These are phyloP conservation scores for Pseudopithomyces chartarum DNA, from an alignment of 2,329 filamentous ascomycete species.

Conservation along the genomic window DNA sequence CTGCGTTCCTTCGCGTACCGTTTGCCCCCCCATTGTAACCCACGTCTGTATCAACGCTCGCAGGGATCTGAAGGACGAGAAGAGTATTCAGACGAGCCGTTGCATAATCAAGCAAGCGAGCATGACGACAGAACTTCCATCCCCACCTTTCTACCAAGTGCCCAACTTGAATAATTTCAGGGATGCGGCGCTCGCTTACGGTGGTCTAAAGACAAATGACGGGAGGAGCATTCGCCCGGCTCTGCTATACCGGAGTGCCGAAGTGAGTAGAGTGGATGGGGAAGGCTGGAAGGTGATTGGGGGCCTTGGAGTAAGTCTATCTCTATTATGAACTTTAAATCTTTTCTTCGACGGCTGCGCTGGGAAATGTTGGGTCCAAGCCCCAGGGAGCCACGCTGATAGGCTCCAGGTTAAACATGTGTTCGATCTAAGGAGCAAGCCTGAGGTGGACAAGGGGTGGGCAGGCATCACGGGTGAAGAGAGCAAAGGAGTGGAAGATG, in stretches of 20 bases:
- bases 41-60: neutral
- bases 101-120: neutral
- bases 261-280: slow-evolving; percentile 52
- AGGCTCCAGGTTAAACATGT: slow-evolving; percentile 58
- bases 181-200: slow-evolving; percentile 31
- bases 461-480: slow-evolving; percentile 24
- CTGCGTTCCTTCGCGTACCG: neutral
- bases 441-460: slow-evolving; percentile 59
- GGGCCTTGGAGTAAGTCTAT: slow-evolving; percentile 49
- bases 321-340: neutral
- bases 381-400: neutral
- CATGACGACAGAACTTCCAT: slow-evolving; percentile 1
- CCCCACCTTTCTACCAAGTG: slow-evolving; percentile 41
- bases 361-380: neutral
- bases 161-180: slow-evolving; percentile 44
- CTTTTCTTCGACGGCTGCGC: neutral
- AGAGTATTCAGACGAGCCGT: neutral
- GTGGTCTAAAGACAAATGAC: slow-evolving; percentile 30
- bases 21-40: neutral
- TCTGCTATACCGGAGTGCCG: slow-evolving; percentile 70
- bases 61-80: neutral
- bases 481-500: slow-evolving; percentile 44
- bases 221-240: slow-evolving; percentile 53
- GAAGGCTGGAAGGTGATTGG: slow-evolving; percentile 31
- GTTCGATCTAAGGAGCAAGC: slow-evolving; percentile 69